phyloP scores from a whole-genome alignment of 2,329 filamentous ascomycete genomes.

The Tolypocladium pustulatum region DNA sequence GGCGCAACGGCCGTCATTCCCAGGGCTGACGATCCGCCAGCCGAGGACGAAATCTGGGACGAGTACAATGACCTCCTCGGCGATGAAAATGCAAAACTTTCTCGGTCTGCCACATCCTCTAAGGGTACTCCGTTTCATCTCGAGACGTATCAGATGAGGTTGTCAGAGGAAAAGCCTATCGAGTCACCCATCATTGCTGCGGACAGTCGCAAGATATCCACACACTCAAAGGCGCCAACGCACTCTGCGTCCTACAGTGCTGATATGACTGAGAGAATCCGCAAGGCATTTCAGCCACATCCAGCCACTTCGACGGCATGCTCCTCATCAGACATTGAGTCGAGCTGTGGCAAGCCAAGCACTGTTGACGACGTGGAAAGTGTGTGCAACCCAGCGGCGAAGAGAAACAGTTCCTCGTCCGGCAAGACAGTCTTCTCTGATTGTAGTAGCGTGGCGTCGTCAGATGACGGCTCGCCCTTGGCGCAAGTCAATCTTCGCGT shows the following conservation, averaged over 20 bases:
- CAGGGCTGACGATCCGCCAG: constrained; percentile 47
- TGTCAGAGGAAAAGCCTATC: constrained; percentile 25
- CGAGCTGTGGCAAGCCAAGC: not conserved
- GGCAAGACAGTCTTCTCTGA: constrained; percentile 28
- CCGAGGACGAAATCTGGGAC: constrained; percentile 85
- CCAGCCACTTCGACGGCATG: constrained; percentile 31
- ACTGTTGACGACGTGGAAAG: not conserved
- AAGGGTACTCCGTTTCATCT: constrained; percentile 45
- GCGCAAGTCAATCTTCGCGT: constrained; percentile 68
- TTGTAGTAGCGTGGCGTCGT: constrained; percentile 34
- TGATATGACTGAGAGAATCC: constrained; percentile 43
- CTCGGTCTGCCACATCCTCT: constrained; percentile 45
- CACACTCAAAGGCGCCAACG: constrained; percentile 21
- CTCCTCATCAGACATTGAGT: constrained; percentile 29
- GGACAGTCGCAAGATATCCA: constrained; percentile 19
- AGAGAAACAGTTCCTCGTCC: constrained; percentile 23
- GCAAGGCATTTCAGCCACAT: constrained; percentile 34
- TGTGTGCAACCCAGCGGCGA: not conserved
- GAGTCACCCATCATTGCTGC: constrained; percentile 37
- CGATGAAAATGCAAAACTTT: constrained; percentile 37
- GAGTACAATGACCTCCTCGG: constrained; percentile 87
- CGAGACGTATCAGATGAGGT: constrained; percentile 32
- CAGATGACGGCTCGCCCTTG: constrained; percentile 50
- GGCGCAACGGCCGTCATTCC: constrained; percentile 59
- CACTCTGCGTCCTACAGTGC: constrained; percentile 43